These are phyloP conservation scores for Yamadazyma atlantica DNA, from an alignment of 1,139 yeast species.

Conservation along the genomic window DNA sequence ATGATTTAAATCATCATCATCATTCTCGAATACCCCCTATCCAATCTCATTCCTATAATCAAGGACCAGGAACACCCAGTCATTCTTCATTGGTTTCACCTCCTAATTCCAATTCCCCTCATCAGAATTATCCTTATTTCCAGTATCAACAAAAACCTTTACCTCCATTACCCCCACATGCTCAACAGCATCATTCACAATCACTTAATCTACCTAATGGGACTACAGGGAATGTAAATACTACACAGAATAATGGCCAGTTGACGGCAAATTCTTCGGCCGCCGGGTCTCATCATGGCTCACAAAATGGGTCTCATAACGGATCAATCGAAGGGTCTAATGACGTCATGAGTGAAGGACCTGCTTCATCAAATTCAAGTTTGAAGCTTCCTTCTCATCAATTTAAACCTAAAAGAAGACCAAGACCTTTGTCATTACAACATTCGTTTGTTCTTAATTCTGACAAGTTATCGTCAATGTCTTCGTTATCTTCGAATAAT, in stretches of 20 bases:
- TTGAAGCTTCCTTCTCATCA: conserved; percentile 28
- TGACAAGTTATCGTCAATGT: conserved; percentile 15
- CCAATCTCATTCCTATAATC: not conserved
- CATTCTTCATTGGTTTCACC: conserved; percentile 15
- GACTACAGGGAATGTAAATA: not conserved
- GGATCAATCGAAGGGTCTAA: conserved; percentile 2
- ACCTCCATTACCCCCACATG: conserved; percentile 7
- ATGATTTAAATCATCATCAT: not conserved
- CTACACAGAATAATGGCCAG: not conserved
- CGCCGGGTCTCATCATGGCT: not conserved
- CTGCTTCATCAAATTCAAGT: conserved; percentile 7
- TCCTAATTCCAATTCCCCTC: conserved; percentile 19
- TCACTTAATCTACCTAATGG: conserved; percentile 2
- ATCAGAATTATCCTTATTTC: conserved; percentile 15
- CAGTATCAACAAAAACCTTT: conserved; percentile 11
- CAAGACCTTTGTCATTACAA: conserved; percentile 41
- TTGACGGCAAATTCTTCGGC: conserved; percentile 1
- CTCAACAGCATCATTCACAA: conserved; percentile 3
- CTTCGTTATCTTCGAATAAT: conserved; percentile 19
- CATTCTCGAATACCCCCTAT: conserved; percentile 1
- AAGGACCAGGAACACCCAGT: conserved; percentile 12
- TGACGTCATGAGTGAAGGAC: not conserved
- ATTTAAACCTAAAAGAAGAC: conserved; percentile 44
- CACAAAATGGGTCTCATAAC: conserved; percentile 1
- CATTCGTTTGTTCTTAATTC: conserved; percentile 34